Evolutionary conservation across 345 rosid genomes (phyloP).

Genomic region (Streptanthus diversifolius): DNA sequence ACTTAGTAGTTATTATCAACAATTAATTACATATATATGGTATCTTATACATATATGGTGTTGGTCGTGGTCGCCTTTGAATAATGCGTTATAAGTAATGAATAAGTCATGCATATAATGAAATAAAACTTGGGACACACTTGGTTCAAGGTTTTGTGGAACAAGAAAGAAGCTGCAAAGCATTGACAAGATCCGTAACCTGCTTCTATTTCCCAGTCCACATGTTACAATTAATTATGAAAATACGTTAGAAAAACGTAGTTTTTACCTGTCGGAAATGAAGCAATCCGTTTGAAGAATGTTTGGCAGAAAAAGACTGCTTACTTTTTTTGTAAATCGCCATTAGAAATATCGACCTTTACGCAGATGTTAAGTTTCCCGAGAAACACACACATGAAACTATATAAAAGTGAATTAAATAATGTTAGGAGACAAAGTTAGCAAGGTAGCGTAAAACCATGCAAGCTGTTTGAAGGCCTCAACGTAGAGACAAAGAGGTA

Average conservation of each 20-base stretch:
- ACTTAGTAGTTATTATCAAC: conserved; percentile 4
- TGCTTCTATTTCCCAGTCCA: not conserved
- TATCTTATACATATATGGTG: not conserved
- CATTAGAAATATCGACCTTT: not conserved
- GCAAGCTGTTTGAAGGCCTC: conserved; percentile 31
- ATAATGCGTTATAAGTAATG: not conserved
- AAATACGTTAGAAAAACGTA: not conserved
- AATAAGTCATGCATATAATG: not conserved
- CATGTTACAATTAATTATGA: not conserved
- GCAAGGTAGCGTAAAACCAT: conserved; percentile 36
- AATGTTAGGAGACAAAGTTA: conserved; percentile 30
- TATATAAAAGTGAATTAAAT: not conserved
- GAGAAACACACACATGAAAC: conserved; percentile 18
- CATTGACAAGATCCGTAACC: not conserved
- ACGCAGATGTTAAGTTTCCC: conserved; percentile 27
- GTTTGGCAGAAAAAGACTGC: conserved; percentile 25
- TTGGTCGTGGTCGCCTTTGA: not conserved
- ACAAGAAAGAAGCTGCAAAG: not conserved
- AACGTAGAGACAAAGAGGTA: conserved; percentile 31
- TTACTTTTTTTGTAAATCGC: conserved; percentile 21
- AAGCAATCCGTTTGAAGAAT: conserved; percentile 26
- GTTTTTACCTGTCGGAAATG: conserved; percentile 13
- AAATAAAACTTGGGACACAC: not conserved
- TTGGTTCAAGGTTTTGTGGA: not conserved
- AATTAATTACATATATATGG: not conserved